Conservation (phyloP, 2,329 filamentous ascomycete species). For the Fusarium armeniacum region DNA sequence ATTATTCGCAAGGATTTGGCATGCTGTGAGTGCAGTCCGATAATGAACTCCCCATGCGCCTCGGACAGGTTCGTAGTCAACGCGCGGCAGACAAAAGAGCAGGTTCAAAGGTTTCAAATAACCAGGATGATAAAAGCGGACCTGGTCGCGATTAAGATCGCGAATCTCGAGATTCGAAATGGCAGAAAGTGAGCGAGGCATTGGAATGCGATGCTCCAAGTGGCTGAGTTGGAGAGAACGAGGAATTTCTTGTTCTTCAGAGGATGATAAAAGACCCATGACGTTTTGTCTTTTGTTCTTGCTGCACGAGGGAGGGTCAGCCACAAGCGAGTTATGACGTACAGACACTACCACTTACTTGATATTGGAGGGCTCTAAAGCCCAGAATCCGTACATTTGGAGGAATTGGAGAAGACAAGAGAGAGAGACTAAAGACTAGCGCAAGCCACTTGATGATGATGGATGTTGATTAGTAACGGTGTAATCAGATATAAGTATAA, state of each 20-base stretch:
- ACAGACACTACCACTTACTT: not conserved
- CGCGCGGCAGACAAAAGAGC: conserved; percentile 39
- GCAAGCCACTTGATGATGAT: not conserved
- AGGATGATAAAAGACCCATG: conserved; percentile 25
- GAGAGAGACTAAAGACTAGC: not conserved
- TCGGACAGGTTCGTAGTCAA: conserved; percentile 20
- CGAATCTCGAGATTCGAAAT: conserved; percentile 38
- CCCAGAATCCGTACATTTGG: conserved; percentile 10
- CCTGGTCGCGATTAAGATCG: conserved; percentile 39
- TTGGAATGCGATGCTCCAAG: conserved; percentile 25
- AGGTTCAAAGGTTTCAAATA: conserved; percentile 39
- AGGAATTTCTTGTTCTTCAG: conserved; percentile 10
- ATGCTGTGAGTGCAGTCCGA: conserved; percentile 31
- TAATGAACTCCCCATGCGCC: conserved; percentile 31
- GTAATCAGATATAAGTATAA: not conserved
- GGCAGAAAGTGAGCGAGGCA: conserved; percentile 40
- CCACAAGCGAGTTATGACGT: conserved; percentile 12
- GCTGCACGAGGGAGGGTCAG: conserved; percentile 7
- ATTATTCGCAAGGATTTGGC: conserved; percentile 42
- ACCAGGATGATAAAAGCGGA: conserved; percentile 42
- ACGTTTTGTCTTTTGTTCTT: conserved; percentile 25
- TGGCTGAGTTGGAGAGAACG: conserved; percentile 23
- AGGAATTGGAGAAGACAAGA: not conserved
- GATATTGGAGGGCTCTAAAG: conserved; percentile 1
- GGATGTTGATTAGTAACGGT: not conserved